phyloP scores from a whole-genome alignment of 202 grass and related monocot genomes.

The Sporobolus alterniflorus region DNA sequence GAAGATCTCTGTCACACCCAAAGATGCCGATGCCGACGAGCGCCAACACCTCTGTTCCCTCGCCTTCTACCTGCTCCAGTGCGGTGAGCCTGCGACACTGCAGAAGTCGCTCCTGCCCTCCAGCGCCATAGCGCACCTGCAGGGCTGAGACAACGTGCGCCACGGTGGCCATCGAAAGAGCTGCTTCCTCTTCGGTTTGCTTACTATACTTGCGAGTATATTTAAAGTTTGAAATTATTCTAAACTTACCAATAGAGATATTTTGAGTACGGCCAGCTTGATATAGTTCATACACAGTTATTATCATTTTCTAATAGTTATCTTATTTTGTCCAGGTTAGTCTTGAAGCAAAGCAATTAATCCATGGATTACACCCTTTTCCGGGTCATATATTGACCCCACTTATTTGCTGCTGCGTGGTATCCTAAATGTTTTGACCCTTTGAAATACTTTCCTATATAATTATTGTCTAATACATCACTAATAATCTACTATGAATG shows the following conservation, averaged over 20 bases:
- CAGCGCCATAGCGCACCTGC: no score
- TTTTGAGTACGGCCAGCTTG: background rate
- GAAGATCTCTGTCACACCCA: no score
- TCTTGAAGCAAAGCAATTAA: conserved; percentile 78
- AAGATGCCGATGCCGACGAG: no score
- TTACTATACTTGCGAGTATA: background rate
- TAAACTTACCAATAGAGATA: background rate
- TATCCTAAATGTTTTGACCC: conserved; percentile 42
- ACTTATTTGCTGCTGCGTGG: conserved; percentile 97
- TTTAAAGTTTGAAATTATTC: no score
- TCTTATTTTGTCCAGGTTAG: conserved; percentile 64
- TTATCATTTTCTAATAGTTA: conserved; percentile 9
- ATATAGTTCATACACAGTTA: background rate
- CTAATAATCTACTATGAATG: conserved; percentile 36
- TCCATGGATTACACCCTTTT: conserved; percentile 86
- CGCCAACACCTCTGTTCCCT: no score
- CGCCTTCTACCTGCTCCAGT: no score
- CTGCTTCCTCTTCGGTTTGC: background rate
- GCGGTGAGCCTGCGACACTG: no score
- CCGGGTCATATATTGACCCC: conserved; percentile 79
- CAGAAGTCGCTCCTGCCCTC: no score
- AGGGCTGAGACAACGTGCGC: no score
- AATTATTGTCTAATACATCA: conserved; percentile 6
- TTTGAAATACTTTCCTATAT: background rate
- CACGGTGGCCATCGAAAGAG: no score